Evolutionary conservation across 2,329 filamentous ascomycete genomes (phyloP).

Genomic region (Fusarium cyanostomum): DNA sequence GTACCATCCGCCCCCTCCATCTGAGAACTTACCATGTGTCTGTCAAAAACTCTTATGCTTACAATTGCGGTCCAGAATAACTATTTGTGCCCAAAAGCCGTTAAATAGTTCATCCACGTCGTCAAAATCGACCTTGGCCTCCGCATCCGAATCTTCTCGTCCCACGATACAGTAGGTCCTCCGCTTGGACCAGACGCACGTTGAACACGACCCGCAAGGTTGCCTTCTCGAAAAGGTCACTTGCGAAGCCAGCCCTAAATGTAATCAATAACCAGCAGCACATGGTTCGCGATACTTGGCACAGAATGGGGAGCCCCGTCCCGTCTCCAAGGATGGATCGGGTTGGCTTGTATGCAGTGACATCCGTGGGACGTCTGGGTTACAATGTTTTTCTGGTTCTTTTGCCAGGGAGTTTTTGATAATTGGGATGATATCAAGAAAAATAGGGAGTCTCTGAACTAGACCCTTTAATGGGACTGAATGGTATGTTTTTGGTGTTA

Average conservation of each 20-base stretch:
- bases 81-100: slow-evolving; percentile 31
- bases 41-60: slow-evolving; percentile 2
- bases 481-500: neutral
- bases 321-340: neutral
- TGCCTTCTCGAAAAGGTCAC: neutral
- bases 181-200: neutral
- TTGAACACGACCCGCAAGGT: neutral
- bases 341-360: slow-evolving; percentile 4
- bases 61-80: slow-evolving; percentile 21
- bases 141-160: slow-evolving; percentile 23
- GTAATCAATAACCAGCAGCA: neutral
- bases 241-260: neutral
- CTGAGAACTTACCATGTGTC: slow-evolving; percentile 3
- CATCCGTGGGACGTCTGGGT: slow-evolving; percentile 3
- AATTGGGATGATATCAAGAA: slow-evolving; percentile 7
- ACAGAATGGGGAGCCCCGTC: neutral
- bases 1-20: slow-evolving; percentile 6
- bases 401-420: slow-evolving; percentile 4
- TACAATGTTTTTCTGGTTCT: slow-evolving; percentile 4
- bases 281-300: neutral
- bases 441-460: neutral
- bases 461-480: neutral
- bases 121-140: slow-evolving; percentile 17
- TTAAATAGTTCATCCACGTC: slow-evolving; percentile 15
- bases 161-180: neutral